Base-by-base conservation (phyloP, 2,329 filamentous ascomycete species). In the Ophiostoma tasmaniense region DNA sequence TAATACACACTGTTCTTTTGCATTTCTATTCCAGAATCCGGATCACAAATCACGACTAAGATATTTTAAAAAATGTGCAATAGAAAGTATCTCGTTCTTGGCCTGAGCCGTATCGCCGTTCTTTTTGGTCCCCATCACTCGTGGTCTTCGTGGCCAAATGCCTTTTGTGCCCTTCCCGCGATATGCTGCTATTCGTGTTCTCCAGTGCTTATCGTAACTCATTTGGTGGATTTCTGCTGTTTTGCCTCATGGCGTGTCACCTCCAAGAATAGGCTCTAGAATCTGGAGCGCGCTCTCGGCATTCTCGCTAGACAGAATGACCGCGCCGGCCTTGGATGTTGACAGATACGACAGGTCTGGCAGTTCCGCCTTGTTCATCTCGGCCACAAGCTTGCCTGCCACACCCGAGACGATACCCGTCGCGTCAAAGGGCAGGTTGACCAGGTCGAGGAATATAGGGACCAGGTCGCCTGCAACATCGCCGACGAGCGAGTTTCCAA, bases 361-460 rank as follows among this genome's bases (percentile, higher is more conserved):
- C 73, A 79, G 83, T 70, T 81, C 80, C 42, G 77, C 76, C 73
- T 80, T 80, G 68, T 82, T 79, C 77, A 92, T 89, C 64, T 91
- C 90, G 66, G 90, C 87, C 0, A 93, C 90, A 35, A 98, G 82
- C 68, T 88, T 85, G 33, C 93, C 92, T 0, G 94, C 93, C 1
- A 99, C 92, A 35, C 95, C 94, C 73, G 93, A 97, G 3, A 99
- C 92, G 70, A 99, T 97, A 28, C 94, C 94, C 0, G 93, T 96
- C 8, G 92, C 93, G 77, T 97, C 92, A 59, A 94, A 84, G 0
- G 94, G 91, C 55, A 98, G 81, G 59, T 87, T 87, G 25, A 87
- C 87, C 33, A 99, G 83, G 74, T 98, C 92, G 3, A 99, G 84
- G 70, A 93, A 94, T 73, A 99, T 95, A 1, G 95, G 93, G 1